Evolutionary conservation across 2,329 filamentous ascomycete species (phyloP), one percentile per base, ranked within the genome.

Genomic region (Beauveria asiatica): DNA sequence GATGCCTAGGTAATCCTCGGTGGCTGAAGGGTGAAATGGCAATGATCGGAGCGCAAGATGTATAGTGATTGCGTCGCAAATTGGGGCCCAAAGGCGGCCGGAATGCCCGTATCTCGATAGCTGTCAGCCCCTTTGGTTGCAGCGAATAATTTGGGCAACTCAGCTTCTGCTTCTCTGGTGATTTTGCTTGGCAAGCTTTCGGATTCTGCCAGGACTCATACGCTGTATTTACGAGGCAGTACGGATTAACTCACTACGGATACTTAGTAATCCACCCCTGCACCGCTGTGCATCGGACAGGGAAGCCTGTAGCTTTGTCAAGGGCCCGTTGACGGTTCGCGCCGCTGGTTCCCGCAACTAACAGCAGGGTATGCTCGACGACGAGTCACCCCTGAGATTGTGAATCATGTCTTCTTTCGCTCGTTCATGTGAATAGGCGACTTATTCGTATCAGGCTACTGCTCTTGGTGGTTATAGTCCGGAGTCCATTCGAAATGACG

Each of bases 291-390:
- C 23, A 53, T 53, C 37, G 51, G 25, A 54, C 59, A 49, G 51
- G 44, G 42, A 50, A 25, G 30, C 19, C 48, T 54, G 46, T 27
- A 27, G 44, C 46, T 42, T 25, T 42, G 33, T 49, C 45, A 33
- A 25, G 58, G 33, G 41, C 57, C 59, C 44, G 37, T 52, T 33
- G 23, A 51, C 59, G 59, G 59, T 56, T 60, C 59, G 59, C 52
- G 51, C 59, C 59, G 59, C 45, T 50, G 44, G 44, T 45, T 60
- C 59, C 58, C 59, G 52, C 52, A 54, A 39, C 51, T 60, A 55
- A 41, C 52, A 44, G 4, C 41, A 55, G 44, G 45, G 44, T 51
- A 50, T 50, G 25, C 25, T 44, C 58, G 23, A n/a, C 59, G 25
- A 23, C 52, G 25, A 56, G 45, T 45, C 52, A 45, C 44, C 30